Evolutionary conservation across 2,329 filamentous ascomycete species (phyloP).

Genomic region (Aspergillus glaucus): DNA sequence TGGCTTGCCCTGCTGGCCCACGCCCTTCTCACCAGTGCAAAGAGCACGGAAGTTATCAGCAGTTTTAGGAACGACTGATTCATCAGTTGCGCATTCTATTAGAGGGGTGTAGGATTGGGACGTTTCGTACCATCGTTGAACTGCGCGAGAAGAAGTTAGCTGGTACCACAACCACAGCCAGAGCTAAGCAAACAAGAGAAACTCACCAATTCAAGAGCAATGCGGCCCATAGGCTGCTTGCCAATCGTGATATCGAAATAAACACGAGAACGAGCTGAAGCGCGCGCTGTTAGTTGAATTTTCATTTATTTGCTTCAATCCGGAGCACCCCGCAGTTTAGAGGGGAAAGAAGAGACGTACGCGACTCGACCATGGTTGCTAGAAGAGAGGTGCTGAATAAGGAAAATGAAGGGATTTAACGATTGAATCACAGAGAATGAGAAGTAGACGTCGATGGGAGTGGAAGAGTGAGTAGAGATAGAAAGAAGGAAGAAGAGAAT

Average conservation of each 20-base stretch:
- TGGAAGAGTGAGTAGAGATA: constrained; percentile 1
- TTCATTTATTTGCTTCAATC: not conserved
- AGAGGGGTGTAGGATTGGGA: not conserved
- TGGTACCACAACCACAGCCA: constrained; percentile 1
- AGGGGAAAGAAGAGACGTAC: constrained; percentile 19
- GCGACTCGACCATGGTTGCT: constrained; percentile 30
- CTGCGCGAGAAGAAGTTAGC: constrained; percentile 25
- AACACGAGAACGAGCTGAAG: constrained; percentile 63
- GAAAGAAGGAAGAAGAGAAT: not conserved
- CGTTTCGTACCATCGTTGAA: constrained; percentile 42
- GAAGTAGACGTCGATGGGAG: not conserved
- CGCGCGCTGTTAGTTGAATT: constrained; percentile 2
- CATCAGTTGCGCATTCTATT: constrained; percentile 34
- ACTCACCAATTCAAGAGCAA: constrained; percentile 77
- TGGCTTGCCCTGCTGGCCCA: constrained; percentile 72
- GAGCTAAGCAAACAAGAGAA: not conserved
- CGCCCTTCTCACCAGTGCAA: constrained; percentile 90
- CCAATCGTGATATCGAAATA: constrained; percentile 91
- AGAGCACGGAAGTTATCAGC: constrained; percentile 93
- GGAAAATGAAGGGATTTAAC: not conserved
- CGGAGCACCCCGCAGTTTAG: constrained; percentile 17
- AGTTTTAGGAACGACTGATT: constrained; percentile 78
- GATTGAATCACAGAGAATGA: not conserved
- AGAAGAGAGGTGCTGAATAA: not conserved
- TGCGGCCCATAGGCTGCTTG: constrained; percentile 63